phyloP scores from a whole-genome alignment of 371 early-diverging fungal genomes.

The Mucor plumbeus region DNA sequence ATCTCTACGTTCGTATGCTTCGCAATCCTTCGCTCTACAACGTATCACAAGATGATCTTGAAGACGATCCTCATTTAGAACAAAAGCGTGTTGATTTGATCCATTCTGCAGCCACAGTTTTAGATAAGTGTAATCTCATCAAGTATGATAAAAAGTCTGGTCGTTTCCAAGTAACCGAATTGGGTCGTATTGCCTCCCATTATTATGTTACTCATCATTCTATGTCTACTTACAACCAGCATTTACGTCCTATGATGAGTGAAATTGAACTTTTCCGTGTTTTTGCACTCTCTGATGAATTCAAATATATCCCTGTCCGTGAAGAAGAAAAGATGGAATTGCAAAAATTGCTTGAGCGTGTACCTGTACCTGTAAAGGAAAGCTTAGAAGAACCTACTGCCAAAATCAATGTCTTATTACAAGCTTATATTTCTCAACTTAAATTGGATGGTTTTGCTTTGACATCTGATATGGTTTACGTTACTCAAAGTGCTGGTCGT shows the following conservation, averaged over 20 bases:
- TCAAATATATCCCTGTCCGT: constrained; percentile 93
- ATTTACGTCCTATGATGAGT: constrained; percentile 90
- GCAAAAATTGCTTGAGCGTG: constrained; percentile 89
- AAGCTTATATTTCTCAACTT: constrained; percentile 92
- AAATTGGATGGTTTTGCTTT: constrained; percentile 94
- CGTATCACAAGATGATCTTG: constrained; percentile 71
- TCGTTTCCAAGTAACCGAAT: constrained; percentile 85
- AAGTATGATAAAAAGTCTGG: constrained; percentile 94
- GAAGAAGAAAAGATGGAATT: constrained; percentile 97
- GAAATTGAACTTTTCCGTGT: constrained; percentile 92
- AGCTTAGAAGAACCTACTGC: constrained; percentile 89
- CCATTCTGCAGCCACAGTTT: constrained; percentile 83
- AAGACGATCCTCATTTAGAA: constrained; percentile 83
- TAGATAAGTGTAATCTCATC: constrained; percentile 90
- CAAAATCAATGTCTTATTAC: constrained; percentile 95
- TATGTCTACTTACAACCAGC: constrained; percentile 94
- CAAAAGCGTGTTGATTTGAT: constrained; percentile 90
- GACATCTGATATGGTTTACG: constrained; percentile 94
- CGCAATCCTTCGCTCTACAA: constrained; percentile 87
- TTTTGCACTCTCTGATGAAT: constrained; percentile 92
- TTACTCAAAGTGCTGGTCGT: constrained; percentile 94
- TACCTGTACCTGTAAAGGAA: constrained; percentile 94
- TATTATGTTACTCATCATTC: constrained; percentile 92
- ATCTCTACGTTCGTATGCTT: constrained; percentile 96
- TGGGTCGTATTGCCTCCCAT: constrained; percentile 96